Conservation (phyloP, 2,329 filamentous ascomycete species). For the Ophiostoma himal-ulmi region DNA sequence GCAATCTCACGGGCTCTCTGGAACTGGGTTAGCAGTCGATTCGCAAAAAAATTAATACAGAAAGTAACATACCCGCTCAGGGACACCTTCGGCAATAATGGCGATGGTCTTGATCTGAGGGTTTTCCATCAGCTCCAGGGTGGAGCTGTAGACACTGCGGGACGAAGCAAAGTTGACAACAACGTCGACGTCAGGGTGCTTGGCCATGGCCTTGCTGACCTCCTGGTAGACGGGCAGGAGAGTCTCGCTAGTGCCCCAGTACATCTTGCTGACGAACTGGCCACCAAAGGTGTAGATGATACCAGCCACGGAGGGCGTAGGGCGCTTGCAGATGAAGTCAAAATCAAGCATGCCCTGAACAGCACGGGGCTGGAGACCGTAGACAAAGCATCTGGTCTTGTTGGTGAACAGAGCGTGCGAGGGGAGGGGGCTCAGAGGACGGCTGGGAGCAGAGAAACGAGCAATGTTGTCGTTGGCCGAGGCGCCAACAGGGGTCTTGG, state of each 20-base stretch:
- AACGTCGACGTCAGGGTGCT: conserved; percentile 95
- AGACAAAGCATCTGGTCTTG: conserved; percentile 99
- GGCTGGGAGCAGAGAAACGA: conserved; percentile 88
- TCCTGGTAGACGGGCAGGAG: conserved; percentile 97
- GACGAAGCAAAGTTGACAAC: conserved; percentile 99
- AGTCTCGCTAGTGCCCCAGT: conserved; percentile 99
- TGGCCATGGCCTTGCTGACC: conserved; percentile 83
- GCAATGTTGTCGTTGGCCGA: conserved; percentile 98
- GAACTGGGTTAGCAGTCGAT: conserved; percentile 6
- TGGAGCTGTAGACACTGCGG: conserved; percentile 96
- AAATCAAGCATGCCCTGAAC: conserved; percentile 96
- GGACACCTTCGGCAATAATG: conserved; percentile 98
- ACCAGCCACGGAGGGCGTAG: conserved; percentile 90
- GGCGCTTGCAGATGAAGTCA: conserved; percentile 99
- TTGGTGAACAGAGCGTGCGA: conserved; percentile 93
- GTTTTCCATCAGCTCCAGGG: conserved; percentile 95
- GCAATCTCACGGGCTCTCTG: conserved; percentile 96
- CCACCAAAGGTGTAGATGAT: conserved; percentile 99
- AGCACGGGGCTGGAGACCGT: conserved; percentile 93
- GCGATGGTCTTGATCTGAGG: conserved; percentile 98
- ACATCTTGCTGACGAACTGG: conserved; percentile 99
- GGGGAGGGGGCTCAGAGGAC: conserved; percentile 81
- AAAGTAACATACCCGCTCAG: conserved; percentile 70
- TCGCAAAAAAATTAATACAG: background rate
- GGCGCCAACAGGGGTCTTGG: conserved; percentile 42